Evolutionary conservation across 129 eudicot genomes (phyloP).

Genomic region (Pseudognaphalium luteoalbum): DNA sequence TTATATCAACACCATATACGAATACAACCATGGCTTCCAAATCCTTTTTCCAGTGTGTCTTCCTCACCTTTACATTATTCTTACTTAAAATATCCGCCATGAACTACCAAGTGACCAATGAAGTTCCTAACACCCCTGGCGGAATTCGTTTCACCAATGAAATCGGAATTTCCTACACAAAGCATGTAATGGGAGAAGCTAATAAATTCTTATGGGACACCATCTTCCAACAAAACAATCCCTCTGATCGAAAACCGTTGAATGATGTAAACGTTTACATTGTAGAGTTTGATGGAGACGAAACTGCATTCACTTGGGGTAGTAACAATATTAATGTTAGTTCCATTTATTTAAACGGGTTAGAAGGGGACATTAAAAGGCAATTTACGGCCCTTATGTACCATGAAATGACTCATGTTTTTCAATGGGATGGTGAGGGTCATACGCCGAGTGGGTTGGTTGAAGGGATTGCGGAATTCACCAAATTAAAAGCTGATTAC

Average conservation of each 20-base stretch:
- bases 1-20: background rate
- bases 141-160: conserved; percentile 16
- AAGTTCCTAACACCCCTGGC: background rate
- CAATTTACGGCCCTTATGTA: conserved; percentile 30
- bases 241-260: background rate
- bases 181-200: conserved; percentile 17
- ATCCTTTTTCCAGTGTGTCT: background rate
- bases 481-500: background rate
- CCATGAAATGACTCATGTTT: conserved; percentile 69
- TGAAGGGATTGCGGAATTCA: background rate
- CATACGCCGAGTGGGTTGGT: conserved; percentile 46
- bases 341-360: background rate
- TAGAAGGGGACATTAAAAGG: background rate
- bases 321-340: conserved; percentile 1
- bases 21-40: background rate
- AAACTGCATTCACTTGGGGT: background rate
- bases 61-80: conserved; percentile 6
- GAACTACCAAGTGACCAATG: background rate
- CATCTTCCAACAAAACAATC: conserved; percentile 16
- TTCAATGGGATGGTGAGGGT: conserved; percentile 72
- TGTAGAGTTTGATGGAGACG: background rate
- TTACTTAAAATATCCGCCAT: background rate
- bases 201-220: background rate
- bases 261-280: background rate
- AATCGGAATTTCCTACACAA: conserved; percentile 17